Evolutionary conservation across 2,329 filamentous ascomycete species (phyloP), one percentile per base, ranked within the genome.

Genomic region (Trichoderma simmonsii): DNA sequence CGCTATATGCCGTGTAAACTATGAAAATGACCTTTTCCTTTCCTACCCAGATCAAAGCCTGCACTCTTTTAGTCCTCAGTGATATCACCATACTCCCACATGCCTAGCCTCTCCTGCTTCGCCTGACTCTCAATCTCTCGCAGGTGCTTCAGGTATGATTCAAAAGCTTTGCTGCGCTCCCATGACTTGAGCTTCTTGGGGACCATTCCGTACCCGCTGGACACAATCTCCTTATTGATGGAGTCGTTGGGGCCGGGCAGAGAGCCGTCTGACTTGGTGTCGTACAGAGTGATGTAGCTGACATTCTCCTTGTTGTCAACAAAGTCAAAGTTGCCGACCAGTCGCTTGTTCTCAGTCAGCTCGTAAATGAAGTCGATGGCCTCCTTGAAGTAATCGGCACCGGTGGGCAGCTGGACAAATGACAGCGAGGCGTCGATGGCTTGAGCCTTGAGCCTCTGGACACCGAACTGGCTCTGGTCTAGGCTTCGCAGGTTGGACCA

Each of bases 11-110:
- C 4, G 11, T 54, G 9, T 69, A 26, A 48, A 61, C 36, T 59
- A 51, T 69, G 28, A 62, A 61, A 34, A 51, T 24, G 14, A 70
- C 56, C 9, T 60, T 60, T 24, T 48, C 24, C 30, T 48, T 34
- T 26, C 26, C 39, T 36, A 51, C 43, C 43, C 9, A 14, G 51
- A 65, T n/a, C 26, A 43, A 43, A 54, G 34, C 39, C 36, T 30
- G 21, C 15, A n/a, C 66, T 81, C 15, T 43, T 90, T 43, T 90
- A 94, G 79, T 97, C 94, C 85, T 97, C 95, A 15, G 94, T 97
- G 79, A 97, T 87, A 81, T 98, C 96, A 76, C 96, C 96, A 82
- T 98, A 99, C 87, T 99, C 96, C 95, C 95, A 99, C 88, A 97
- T 96, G 57, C 96, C 96, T 75, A 90, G 86, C 74, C 94, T 89